These are phyloP conservation scores for Claviceps citrina DNA, from an alignment of 2,329 filamentous ascomycete species.

Conservation along the genomic window DNA sequence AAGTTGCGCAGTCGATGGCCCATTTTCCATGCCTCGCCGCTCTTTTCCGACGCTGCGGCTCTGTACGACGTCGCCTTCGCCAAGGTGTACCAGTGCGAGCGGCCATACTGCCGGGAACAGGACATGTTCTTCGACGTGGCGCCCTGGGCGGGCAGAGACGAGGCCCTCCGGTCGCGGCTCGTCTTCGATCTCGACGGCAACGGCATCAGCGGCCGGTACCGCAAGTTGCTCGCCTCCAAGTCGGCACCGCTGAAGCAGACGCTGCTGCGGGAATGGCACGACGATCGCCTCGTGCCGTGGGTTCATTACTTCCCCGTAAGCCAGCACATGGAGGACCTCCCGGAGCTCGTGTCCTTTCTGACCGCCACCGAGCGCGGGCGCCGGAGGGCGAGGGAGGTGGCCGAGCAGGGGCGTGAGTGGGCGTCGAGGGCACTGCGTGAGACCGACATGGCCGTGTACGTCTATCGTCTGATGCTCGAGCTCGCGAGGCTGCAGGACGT, in stretches of 20 bases:
- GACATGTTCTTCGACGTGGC: conserved; percentile 16
- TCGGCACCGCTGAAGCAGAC: conserved; percentile 36
- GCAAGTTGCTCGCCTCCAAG: conserved; percentile 31
- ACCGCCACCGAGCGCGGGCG: conserved; percentile 30
- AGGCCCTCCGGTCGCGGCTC: conserved; percentile 21
- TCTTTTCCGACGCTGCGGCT: too few relatives aligned
- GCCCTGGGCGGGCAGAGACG: conserved; percentile 19
- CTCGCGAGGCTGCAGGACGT: conserved; percentile 26
- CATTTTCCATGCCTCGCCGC: too few relatives aligned
- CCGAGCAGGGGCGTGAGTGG: conserved; percentile 39
- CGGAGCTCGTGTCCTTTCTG: conserved; percentile 34
- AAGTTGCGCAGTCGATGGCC: too few relatives aligned
- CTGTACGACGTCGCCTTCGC: conserved; percentile 32
- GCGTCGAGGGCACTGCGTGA: conserved; percentile 35
- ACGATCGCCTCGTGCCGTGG: conserved; percentile 40
- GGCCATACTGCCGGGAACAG: conserved; percentile 24
- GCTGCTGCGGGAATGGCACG: conserved; percentile 41
- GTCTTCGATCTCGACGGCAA: conserved; percentile 42
- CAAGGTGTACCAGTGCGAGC: conserved; percentile 25
- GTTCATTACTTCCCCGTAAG: conserved; percentile 41
- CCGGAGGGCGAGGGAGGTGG: conserved; percentile 32
- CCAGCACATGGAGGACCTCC: conserved; percentile 32
- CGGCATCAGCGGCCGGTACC: conserved; percentile 37
- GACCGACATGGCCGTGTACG: conserved; percentile 43
- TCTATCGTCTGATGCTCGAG: conserved; percentile 47